Conservation (phyloP, 257 asterid species). For the Solanum pinnatisectum region DNA sequence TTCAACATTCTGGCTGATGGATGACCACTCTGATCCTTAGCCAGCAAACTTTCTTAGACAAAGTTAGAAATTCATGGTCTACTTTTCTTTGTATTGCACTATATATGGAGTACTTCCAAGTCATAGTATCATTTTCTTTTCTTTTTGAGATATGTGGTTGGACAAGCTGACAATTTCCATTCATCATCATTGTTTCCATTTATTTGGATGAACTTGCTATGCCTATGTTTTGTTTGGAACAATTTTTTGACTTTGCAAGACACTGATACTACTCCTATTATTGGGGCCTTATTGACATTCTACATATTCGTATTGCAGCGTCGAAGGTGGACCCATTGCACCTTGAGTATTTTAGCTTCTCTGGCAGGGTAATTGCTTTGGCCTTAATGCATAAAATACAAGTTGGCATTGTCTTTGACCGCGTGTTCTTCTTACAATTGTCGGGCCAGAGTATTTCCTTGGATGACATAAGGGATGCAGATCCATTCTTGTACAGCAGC, state of each 20-base stretch:
- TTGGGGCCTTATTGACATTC: background rate
- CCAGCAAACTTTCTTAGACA: background rate
- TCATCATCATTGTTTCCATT: background rate
- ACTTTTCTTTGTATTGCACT: background rate
- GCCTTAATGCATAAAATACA: slow-evolving; percentile 91
- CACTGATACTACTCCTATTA: background rate
- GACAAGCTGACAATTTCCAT: background rate
- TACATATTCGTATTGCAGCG: slow-evolving; percentile 44
- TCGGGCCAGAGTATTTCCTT: slow-evolving; percentile 53
- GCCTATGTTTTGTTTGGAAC: slow-evolving; percentile 9
- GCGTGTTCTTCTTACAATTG: slow-evolving; percentile 64
- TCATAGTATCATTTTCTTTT: background rate
- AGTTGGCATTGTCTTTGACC: slow-evolving; percentile 86
- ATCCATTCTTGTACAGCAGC: slow-evolving; percentile 76
- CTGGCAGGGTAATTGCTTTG: slow-evolving; percentile 86
- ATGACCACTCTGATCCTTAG: background rate
- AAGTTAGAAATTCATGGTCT: background rate
- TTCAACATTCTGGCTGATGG: background rate
- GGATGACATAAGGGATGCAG: slow-evolving; percentile 82
- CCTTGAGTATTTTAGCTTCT: slow-evolving; percentile 73
- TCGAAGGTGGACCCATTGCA: slow-evolving; percentile 89
- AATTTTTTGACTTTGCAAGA: background rate
- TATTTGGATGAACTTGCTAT: background rate
- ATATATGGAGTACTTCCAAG: background rate
- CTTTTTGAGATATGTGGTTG: background rate